These are phyloP conservation scores for Cryptococcus sp. DNA, from an alignment of 1,284 basidiomycete species.

Conservation along the genomic window DNA sequence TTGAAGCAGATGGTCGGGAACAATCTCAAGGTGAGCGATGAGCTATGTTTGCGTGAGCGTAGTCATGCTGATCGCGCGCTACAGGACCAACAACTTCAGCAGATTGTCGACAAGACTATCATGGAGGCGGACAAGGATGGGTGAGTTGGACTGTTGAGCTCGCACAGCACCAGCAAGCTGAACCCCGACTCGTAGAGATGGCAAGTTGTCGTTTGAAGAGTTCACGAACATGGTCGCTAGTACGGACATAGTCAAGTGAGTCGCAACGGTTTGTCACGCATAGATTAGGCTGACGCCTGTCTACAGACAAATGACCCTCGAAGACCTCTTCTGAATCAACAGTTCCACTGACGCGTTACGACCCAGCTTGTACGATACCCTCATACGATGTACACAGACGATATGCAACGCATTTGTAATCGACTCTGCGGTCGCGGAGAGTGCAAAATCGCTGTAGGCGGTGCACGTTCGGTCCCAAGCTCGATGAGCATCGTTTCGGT, in stretches of 20 bases:
- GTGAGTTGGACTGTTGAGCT: constrained; percentile 47
- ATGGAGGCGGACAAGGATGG: constrained; percentile 98
- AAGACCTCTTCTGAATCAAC: constrained; percentile 72
- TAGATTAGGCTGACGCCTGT: background rate
- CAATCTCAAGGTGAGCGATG: constrained; percentile 79
- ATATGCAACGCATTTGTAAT: too few species aligned
- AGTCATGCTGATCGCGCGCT: background rate
- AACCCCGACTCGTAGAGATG: constrained; percentile 68
- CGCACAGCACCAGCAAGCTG: too few species aligned
- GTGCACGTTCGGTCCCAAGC: too few species aligned
- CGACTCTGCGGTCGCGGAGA: too few species aligned
- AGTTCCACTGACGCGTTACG: background rate
- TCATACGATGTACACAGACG: too few species aligned
- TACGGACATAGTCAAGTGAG: constrained; percentile 62
- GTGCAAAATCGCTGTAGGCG: too few species aligned
- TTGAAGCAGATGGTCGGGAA: constrained; percentile 99
- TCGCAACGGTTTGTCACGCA: constrained; percentile 3
- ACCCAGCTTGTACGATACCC: too few species aligned
- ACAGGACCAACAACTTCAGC: constrained; percentile 96
- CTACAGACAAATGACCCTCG: constrained; percentile 93
- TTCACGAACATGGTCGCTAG: constrained; percentile 96
- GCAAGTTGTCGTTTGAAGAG: constrained; percentile 95
- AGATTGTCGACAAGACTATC: constrained; percentile 99
- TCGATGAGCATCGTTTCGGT: too few species aligned
- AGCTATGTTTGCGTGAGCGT: too few species aligned